Conservation (phyloP, 1,284 basidiomycete genomes). For the Cryptococcus jaspeensis region DNA sequence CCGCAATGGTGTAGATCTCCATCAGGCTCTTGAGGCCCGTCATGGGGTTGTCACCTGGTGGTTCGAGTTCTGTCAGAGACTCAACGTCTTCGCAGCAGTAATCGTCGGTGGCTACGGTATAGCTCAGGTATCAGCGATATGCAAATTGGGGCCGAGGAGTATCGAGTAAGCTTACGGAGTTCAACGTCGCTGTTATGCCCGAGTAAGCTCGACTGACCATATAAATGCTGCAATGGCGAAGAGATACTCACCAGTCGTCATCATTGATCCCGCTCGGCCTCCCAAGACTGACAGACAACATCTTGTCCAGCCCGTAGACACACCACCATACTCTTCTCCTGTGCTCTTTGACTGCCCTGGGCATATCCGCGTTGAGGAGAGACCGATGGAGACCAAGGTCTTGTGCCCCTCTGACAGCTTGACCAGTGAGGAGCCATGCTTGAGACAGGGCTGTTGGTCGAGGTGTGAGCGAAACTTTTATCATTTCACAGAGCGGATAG, state of each 20-base stretch:
- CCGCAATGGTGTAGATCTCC: conserved; percentile 10
- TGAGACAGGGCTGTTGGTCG: conserved; percentile 11
- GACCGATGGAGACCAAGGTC: conserved; percentile 69
- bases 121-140: background rate
- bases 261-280: conserved; percentile 7
- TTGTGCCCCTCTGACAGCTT: conserved; percentile 75
- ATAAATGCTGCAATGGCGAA: too few relatives aligned
- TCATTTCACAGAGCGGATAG: background rate
- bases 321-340: conserved; percentile 19
- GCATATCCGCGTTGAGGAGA: conserved; percentile 1
- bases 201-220: background rate
- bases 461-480: background rate
- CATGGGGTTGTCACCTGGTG: conserved; percentile 5
- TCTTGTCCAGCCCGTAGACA: conserved; percentile 17
- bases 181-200: conserved; percentile 6
- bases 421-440: conserved; percentile 78
- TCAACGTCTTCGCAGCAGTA: background rate
- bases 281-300: conserved; percentile 15
- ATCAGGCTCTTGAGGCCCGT: conserved; percentile 8
- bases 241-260: conserved; percentile 9
- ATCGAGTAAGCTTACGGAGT: conserved; percentile 12
- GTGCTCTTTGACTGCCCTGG: conserved; percentile 8
- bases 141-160: background rate
- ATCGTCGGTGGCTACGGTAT: conserved; percentile 3
- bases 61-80: background rate